phyloP scores from a whole-genome alignment of 1,284 basidiomycete species.

The Irpex sp. region DNA sequence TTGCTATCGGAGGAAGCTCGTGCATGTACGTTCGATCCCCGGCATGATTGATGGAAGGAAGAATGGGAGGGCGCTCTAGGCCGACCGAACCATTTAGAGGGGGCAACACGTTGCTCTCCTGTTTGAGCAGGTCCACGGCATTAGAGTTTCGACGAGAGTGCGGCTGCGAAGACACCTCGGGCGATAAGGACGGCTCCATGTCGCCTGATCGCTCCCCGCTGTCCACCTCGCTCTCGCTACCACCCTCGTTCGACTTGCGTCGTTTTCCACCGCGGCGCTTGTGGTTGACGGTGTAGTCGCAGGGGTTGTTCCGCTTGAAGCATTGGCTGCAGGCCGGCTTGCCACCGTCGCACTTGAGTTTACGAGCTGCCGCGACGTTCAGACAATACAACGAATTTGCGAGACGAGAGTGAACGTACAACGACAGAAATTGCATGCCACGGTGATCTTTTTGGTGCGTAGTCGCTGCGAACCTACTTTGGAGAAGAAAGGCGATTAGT shows the following conservation, averaged over 20 bases:
- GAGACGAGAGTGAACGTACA: constrained; percentile 45
- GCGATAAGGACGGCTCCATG: constrained; percentile 58
- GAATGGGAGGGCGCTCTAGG: constrained; percentile 21
- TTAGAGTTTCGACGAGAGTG: constrained; percentile 60
- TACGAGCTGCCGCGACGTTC: constrained; percentile 51
- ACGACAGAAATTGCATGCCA: constrained; percentile 83
- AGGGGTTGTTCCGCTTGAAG: constrained; percentile 66
- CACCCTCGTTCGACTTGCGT: constrained; percentile 53
- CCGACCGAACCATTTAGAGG: constrained; percentile 18
- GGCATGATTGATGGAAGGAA: constrained; percentile 24
- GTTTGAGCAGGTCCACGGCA: constrained; percentile 30
- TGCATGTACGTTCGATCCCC: constrained; percentile 25
- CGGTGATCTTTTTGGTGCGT: constrained; percentile 76
- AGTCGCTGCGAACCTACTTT: constrained; percentile 40
- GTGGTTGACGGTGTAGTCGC: constrained; percentile 75
- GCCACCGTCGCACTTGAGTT: constrained; percentile 80
- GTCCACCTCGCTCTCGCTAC: constrained; percentile 51
- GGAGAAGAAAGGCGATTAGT: neutral
- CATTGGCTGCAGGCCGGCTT: constrained; percentile 77
- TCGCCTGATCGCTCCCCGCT: constrained; percentile 35
- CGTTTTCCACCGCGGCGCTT: constrained; percentile 63
- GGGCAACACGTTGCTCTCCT: constrained; percentile 20
- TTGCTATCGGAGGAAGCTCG: constrained; percentile 69
- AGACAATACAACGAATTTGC: neutral
- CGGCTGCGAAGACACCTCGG: constrained; percentile 54